Evolutionary conservation across 768 basidiomycete species (phyloP).

Genomic region (Lactarius evosmus): DNA sequence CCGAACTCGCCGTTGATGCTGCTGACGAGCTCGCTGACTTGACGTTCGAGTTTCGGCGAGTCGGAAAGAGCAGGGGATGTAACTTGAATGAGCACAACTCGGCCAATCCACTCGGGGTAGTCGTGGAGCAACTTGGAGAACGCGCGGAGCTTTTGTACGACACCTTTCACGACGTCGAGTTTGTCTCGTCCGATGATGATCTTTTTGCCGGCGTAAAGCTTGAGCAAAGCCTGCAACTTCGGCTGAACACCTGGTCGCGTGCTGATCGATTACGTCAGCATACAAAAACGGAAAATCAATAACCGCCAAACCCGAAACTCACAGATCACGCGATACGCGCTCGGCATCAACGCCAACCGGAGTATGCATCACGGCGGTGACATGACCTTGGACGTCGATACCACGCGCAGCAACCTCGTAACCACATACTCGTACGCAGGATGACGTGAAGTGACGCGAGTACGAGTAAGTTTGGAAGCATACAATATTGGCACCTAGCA

Average conservation of each 20-base stretch:
- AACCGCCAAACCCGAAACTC: constrained; percentile 39
- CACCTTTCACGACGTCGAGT: constrained; percentile 97
- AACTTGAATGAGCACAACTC: constrained; percentile 86
- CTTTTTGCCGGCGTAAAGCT: constrained; percentile 93
- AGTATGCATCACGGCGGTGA: constrained; percentile 81
- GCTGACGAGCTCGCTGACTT: constrained; percentile 90
- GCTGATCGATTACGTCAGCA: constrained; percentile 35
- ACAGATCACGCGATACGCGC: constrained; percentile 69
- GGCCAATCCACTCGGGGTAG: constrained; percentile 94
- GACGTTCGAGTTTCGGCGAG: constrained; percentile 88
- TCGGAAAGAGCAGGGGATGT: constrained; percentile 92
- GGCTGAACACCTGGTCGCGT: constrained; percentile 79
- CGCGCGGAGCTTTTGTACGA: constrained; percentile 95
- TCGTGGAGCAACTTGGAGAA: constrained; percentile 92
- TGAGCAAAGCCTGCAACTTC: constrained; percentile 80
- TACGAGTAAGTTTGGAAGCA: constrained; percentile 99
- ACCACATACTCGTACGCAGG: constrained; percentile 94
- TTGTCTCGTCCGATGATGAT: constrained; percentile 98
- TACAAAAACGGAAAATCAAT: not conserved
- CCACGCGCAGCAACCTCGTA: constrained; percentile 70
- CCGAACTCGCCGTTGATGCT: constrained; percentile 97
- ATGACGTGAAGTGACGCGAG: constrained; percentile 90
- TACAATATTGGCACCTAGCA: constrained; percentile 94
- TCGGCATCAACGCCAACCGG: constrained; percentile 96
- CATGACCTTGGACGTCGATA: constrained; percentile 86